phyloP scores from a whole-genome alignment of 1,284 basidiomycete genomes.

The Moniliophthora roreri region DNA sequence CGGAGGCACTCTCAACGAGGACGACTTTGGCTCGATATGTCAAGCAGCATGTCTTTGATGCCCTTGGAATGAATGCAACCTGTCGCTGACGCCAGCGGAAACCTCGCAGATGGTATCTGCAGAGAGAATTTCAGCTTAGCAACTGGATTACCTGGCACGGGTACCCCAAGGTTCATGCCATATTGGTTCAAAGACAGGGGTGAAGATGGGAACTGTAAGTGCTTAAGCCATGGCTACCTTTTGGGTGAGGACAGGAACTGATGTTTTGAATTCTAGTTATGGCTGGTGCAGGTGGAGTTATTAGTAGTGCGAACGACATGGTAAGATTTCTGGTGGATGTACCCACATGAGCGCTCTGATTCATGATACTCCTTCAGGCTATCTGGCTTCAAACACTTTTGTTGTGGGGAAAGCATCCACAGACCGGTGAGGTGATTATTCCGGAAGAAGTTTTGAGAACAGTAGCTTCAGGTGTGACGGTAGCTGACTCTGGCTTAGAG shows the following conservation, averaged over 20 bases:
- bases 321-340: conserved; percentile 12
- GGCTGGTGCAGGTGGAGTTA: conserved; percentile 27
- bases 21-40: conserved; percentile 21
- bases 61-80: conserved; percentile 20
- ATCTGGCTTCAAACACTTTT: conserved; percentile 25
- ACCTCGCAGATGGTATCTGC: conserved; percentile 18
- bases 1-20: conserved; percentile 15
- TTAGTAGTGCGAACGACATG: conserved; percentile 25
- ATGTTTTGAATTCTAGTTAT: conserved; percentile 4
- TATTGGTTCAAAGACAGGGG: conserved; percentile 19
- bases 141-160: conserved; percentile 17
- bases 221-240: background rate
- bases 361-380: conserved; percentile 17
- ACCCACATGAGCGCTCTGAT: background rate
- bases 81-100: conserved; percentile 15
- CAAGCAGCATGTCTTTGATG: conserved; percentile 20
- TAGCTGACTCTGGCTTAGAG: conserved; percentile 16
- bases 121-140: conserved; percentile 16
- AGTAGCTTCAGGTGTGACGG: conserved; percentile 22
- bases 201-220: conserved; percentile 25
- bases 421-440: conserved; percentile 20
- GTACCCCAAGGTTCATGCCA: conserved; percentile 19
- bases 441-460: conserved; percentile 20
- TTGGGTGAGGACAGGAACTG: background rate
- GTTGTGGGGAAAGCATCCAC: conserved; percentile 22